A percentile compares a stretch with the other conserved stretches of the same genome.
These are phyloP conservation scores for Lipomyces orientalis DNA, from an alignment of 805 yeast species.

Conservation along the genomic window DNA sequence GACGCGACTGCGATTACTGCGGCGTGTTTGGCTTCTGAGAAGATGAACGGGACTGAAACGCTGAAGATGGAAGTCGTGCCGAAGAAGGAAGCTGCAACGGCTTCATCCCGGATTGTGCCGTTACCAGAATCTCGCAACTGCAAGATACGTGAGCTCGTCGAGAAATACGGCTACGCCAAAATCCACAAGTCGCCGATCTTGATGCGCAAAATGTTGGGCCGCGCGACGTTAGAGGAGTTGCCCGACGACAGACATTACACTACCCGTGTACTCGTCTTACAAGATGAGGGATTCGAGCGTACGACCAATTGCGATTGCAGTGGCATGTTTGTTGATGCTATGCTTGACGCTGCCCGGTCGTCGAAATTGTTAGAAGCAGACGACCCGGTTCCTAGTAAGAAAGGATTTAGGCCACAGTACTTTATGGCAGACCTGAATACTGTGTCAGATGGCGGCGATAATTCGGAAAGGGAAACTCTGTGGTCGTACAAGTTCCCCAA, in stretches of 20 bases:
- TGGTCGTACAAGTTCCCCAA: constrained; percentile 14
- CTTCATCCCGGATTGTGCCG: not conserved
- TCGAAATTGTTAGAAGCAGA: not conserved
- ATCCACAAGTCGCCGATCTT: constrained; percentile 1
- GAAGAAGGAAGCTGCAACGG: not conserved
- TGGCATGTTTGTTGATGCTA: not conserved
- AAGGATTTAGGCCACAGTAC: constrained; percentile 3
- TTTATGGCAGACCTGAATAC: not conserved
- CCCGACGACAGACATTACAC: not conserved
- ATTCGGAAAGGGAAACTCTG: not conserved
- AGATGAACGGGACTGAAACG: not conserved
- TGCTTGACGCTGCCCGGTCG: not conserved
- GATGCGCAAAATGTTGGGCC: not conserved
- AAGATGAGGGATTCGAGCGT: not conserved
- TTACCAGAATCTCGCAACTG: not conserved
- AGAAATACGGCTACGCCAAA: not conserved
- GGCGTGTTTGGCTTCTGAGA: not conserved
- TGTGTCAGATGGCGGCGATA: not conserved
- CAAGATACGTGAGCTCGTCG: not conserved
- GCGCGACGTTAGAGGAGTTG: not conserved
- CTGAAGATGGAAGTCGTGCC: not conserved
- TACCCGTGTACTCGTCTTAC: not conserved
- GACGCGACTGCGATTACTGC: not conserved
- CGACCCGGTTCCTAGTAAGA: not conserved
- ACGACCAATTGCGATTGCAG: not conserved